Evolutionary conservation across 1,284 basidiomycete species (phyloP).

Genomic region (Ganoderma lingzhi): DNA sequence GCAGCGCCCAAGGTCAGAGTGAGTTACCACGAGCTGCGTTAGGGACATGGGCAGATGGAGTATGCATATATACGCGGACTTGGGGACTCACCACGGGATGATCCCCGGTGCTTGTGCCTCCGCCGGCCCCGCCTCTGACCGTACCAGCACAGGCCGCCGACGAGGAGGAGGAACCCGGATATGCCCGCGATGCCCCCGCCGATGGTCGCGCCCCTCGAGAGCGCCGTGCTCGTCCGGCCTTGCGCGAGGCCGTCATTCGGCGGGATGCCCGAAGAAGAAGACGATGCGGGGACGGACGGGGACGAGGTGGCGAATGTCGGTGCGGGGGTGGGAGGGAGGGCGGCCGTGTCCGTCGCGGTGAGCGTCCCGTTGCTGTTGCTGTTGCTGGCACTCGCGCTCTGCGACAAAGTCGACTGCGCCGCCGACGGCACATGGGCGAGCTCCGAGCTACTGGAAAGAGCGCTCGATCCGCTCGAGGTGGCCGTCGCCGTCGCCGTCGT

Average conservation of each 20-base stretch:
- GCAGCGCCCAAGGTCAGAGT: background rate
- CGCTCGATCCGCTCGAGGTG: background rate
- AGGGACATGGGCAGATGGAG: too few species aligned
- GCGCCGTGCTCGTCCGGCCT: background rate
- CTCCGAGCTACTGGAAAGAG: background rate
- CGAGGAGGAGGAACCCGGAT: background rate
- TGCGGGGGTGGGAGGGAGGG: background rate
- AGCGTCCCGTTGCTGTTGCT: background rate
- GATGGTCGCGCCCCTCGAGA: background rate
- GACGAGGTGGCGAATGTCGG: background rate
- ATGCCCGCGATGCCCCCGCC: background rate
- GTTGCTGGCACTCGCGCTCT: background rate
- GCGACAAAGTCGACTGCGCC: background rate
- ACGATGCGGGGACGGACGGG: background rate
- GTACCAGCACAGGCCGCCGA: background rate
- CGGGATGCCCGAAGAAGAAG: background rate
- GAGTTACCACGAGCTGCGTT: background rate
- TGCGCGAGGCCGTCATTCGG: background rate
- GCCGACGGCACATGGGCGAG: background rate
- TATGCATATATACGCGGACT: background rate
- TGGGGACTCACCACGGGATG: background rate
- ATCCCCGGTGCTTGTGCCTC: background rate
- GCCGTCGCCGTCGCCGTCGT: background rate
- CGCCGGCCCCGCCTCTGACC: background rate
- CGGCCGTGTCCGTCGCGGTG: background rate